Evolutionary conservation across 2,329 filamentous ascomycete genomes (phyloP).

Genomic region (Ophiostoma himal-ulmi): DNA sequence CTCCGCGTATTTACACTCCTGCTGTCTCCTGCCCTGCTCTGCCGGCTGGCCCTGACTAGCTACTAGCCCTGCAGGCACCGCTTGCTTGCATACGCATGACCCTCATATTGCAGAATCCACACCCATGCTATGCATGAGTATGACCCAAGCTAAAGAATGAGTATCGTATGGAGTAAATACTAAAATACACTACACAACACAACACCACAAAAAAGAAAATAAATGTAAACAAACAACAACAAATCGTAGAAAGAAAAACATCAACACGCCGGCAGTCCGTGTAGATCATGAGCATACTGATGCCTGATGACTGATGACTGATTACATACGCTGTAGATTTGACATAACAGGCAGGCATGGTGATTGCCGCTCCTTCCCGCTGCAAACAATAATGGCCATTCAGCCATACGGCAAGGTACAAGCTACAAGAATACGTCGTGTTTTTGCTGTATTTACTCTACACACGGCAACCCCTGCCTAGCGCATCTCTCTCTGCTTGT

Average conservation of each 20-base stretch:
- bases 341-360: background rate
- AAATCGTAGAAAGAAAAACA: background rate
- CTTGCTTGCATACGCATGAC: constrained; percentile 5
- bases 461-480: constrained; percentile 18
- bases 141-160: constrained; percentile 1
- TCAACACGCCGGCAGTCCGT: background rate
- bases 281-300: no score
- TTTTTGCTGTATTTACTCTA: background rate
- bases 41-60: background rate
- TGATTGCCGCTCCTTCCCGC: background rate
- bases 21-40: background rate
- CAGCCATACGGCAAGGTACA: background rate
- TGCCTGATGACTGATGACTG: background rate
- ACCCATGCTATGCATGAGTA: background rate
- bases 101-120: background rate
- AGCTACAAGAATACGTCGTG: background rate
- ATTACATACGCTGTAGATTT: background rate
- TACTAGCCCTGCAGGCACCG: constrained; percentile 6
- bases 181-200: no score
- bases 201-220: background rate
- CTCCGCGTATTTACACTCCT: background rate
- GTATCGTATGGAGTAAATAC: background rate
- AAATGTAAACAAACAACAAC: background rate
- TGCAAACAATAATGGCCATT: background rate
- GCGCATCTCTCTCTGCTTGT: constrained; percentile 16